These are phyloP conservation scores for Starmerella roubikii DNA, from an alignment of 805 yeast genomes.

Conservation along the genomic window DNA sequence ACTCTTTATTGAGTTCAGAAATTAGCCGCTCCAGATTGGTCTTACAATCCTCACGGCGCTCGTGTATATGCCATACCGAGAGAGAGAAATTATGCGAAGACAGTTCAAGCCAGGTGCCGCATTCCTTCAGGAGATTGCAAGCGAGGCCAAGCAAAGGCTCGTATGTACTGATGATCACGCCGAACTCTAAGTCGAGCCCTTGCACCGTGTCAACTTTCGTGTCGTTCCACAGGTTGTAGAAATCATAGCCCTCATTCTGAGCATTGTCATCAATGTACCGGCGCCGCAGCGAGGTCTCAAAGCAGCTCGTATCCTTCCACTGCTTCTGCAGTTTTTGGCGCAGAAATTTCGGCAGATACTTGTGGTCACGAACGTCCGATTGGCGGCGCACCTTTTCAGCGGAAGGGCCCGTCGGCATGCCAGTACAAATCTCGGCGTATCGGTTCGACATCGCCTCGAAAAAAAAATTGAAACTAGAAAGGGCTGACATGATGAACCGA, in stretches of 20 bases:
- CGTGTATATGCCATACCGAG: not conserved
- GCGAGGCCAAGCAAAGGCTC: constrained; percentile 11
- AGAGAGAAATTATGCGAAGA: not conserved
- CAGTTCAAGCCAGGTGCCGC: constrained; percentile 18
- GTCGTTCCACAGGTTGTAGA: not conserved
- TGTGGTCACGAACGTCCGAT: not conserved
- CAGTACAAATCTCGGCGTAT: constrained; percentile 1
- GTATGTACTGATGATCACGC: constrained; percentile 6
- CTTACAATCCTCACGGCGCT: not conserved
- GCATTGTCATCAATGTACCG: not conserved
- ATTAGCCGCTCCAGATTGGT: not conserved
- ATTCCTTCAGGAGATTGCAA: constrained; percentile 10
- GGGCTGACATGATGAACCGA: constrained; percentile 17
- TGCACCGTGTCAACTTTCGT: not conserved
- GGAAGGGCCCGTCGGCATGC: not conserved
- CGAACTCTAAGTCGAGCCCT: constrained; percentile 10
- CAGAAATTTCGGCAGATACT: not conserved
- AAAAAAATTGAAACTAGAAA: constrained; percentile 19
- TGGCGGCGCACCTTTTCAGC: not conserved
- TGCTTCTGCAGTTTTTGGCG: not conserved
- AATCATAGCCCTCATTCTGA: not conserved
- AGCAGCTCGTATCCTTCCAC: constrained; percentile 14
- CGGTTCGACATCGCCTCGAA: constrained; percentile 11
- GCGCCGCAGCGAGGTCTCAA: constrained; percentile 3
- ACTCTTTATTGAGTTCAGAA: not conserved